A percentile compares a stretch with the other conserved stretches of the same genome.
phyloP scores from a whole-genome alignment of 192 early-diverging fungal genomes.

The Coemansia sp. region DNA sequence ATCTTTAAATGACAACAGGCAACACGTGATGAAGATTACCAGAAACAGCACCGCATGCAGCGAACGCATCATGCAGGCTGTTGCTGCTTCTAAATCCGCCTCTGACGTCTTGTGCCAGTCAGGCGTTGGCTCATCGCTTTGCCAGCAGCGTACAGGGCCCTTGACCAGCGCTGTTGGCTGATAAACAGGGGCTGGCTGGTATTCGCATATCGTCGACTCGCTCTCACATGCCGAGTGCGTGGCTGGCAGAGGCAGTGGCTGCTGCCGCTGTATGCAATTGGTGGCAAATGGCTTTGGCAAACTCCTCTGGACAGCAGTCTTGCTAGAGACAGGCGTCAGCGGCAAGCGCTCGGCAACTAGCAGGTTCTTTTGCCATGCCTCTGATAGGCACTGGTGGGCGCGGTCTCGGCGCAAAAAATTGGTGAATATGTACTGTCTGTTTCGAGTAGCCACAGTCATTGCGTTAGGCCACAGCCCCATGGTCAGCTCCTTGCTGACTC shows the following conservation, averaged over 20 bases:
- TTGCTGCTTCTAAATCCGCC: not conserved
- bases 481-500: slow-evolving; percentile 44
- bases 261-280: not conserved
- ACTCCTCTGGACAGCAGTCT: not conserved
- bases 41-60: not conserved
- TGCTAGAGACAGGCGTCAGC: not conserved
- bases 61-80: not conserved
- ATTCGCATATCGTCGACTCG: slow-evolving; percentile 16
- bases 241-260: not conserved
- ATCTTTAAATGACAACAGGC: not conserved
- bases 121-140: not conserved
- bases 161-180: not conserved
- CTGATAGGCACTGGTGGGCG: slow-evolving; percentile 18
- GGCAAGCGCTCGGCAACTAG: not conserved
- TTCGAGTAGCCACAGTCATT: slow-evolving; percentile 26
- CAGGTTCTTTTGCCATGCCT: slow-evolving; percentile 13
- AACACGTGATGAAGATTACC: not conserved
- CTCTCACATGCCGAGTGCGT: slow-evolving; percentile 7
- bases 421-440: slow-evolving; percentile 44
- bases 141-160: not conserved
- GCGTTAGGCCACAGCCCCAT: slow-evolving; percentile 49
- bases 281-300: not conserved
- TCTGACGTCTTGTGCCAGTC: not conserved
- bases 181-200: not conserved
- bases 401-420: slow-evolving; percentile 46